A percentile compares a stretch with the other conserved stretches of the same genome.
Conservation (phyloP, 768 basidiomycete genomes). For the Daedaleopsis sinensis region DNA sequence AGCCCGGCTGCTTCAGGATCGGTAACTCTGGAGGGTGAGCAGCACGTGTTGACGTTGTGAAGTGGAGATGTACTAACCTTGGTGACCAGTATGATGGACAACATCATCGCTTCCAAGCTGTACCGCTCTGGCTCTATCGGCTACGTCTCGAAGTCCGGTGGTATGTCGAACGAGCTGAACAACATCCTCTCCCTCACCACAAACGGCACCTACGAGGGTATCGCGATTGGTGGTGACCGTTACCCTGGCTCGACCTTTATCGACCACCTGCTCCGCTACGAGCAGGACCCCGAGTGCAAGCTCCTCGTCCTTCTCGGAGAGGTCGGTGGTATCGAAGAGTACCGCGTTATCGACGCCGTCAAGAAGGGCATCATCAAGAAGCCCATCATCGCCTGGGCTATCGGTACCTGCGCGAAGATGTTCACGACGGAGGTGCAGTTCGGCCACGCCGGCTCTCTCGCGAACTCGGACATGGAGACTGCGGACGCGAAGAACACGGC, state of each 20-base stretch:
- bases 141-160: conserved; percentile 99
- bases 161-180: conserved; percentile 99
- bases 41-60: background rate
- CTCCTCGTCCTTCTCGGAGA: conserved; percentile 99
- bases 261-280: conserved; percentile 97
- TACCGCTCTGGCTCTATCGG: conserved; percentile 97
- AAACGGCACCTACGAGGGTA: conserved; percentile 99
- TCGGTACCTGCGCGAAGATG: conserved; percentile 99
- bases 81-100: conserved; percentile 92
- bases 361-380: conserved; percentile 93
- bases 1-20: conserved; percentile 99
- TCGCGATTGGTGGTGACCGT: conserved; percentile 99
- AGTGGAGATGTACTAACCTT: conserved; percentile 1
- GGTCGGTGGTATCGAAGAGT: conserved; percentile 98
- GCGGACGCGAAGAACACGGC: conserved; percentile 97
- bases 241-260: conserved; percentile 99
- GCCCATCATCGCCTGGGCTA: conserved; percentile 99
- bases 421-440: conserved; percentile 99
- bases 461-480: conserved; percentile 96
- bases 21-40: conserved; percentile 96
- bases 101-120: conserved; percentile 97
- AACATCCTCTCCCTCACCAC: conserved; percentile 97
- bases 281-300: conserved; percentile 96
- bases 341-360: conserved; percentile 98
- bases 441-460: conserved; percentile 98